phyloP scores from a whole-genome alignment of 179 eudicot genomes.

The Drosera spatulata region DNA sequence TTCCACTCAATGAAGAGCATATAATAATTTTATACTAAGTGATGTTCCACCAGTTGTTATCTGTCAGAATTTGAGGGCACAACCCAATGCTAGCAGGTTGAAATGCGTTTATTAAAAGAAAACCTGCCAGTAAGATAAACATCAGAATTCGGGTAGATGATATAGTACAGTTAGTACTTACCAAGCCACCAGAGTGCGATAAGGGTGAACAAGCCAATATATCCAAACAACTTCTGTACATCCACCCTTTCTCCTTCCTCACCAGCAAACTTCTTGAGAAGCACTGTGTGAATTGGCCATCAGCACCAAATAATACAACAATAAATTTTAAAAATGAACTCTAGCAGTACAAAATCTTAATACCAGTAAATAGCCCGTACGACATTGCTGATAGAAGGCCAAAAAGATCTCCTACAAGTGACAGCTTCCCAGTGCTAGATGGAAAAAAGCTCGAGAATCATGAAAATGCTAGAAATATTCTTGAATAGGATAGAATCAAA shows the following conservation, averaged over 20 bases:
- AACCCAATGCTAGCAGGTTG: not conserved
- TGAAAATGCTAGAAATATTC: not conserved
- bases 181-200: slow-evolving; percentile 99
- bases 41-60: no score
- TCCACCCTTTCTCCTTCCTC: slow-evolving; percentile 93
- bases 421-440: slow-evolving; percentile 67
- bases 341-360: slow-evolving; percentile 8
- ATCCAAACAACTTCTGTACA: slow-evolving; percentile 95
- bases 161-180: slow-evolving; percentile 20
- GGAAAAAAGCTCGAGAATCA: slow-evolving; percentile 7
- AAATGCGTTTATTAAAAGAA: not conserved
- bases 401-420: slow-evolving; percentile 89
- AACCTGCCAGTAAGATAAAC: not conserved
- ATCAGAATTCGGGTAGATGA: not conserved
- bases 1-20: no score
- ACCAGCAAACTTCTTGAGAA: slow-evolving; percentile 82
- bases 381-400: slow-evolving; percentile 93
- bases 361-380: slow-evolving; percentile 88
- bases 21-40: no score
- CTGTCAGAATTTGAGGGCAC: no score
- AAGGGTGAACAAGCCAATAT: slow-evolving; percentile 84
- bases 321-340: not conserved
- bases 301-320: slow-evolving; percentile 7
- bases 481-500: no score
- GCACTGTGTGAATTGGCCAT: slow-evolving; percentile 40